Evolutionary conservation across 306 rosid genomes (phyloP).

Genomic region (Sophora flavescens): DNA sequence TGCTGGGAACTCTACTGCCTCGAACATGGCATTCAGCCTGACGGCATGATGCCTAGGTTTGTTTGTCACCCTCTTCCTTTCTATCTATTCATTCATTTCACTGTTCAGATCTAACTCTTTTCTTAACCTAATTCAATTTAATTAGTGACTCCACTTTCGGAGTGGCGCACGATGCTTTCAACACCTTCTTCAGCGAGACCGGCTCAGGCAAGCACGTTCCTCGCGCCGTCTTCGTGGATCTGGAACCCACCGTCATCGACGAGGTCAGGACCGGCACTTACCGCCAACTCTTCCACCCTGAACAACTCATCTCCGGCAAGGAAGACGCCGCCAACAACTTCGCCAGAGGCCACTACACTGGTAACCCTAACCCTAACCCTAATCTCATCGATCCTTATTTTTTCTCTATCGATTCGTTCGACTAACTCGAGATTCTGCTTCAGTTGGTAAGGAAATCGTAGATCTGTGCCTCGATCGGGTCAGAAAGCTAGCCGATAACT

Average conservation of each 20-base stretch:
- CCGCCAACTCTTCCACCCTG: constrained; percentile 96
- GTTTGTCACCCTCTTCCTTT: no score
- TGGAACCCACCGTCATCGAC: constrained; percentile 96
- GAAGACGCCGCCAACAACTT: constrained; percentile 99
- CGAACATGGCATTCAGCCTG: constrained; percentile 94
- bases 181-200: constrained; percentile 97
- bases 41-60: constrained; percentile 93
- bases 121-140: background rate
- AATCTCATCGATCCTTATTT: no score
- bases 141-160: constrained; percentile 64
- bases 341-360: constrained; percentile 95
- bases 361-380: constrained; percentile 36
- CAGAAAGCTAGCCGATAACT: constrained; percentile 93
- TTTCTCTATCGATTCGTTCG: no score
- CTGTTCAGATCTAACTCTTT: background rate
- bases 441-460: constrained; percentile 67
- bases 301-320: constrained; percentile 96
- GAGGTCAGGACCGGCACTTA: constrained; percentile 86
- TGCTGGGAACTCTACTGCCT: constrained; percentile 99
- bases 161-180: constrained; percentile 89
- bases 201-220: constrained; percentile 97
- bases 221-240: constrained; percentile 90
- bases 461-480: constrained; percentile 97
- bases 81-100: background rate
- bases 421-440: no score